Percentiles rank a stretch among this genome's conserved stretches.
phyloP scores from a whole-genome alignment of 2,329 filamentous ascomycete species.

The Byssochlamys sp. region DNA sequence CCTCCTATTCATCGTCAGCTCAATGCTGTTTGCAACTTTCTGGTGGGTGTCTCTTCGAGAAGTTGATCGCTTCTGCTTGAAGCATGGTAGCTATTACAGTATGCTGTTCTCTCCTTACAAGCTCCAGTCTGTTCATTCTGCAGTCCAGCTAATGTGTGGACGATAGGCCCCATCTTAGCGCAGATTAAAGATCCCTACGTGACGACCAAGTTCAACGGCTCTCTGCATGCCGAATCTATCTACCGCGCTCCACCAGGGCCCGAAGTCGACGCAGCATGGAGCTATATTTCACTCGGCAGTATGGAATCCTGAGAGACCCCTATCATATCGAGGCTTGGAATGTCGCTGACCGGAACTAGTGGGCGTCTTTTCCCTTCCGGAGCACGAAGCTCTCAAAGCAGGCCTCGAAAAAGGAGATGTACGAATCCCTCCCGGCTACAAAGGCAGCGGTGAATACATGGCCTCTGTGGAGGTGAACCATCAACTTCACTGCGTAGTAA shows the following conservation, averaged over 20 bases:
- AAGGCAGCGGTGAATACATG: slow-evolving; percentile 8
- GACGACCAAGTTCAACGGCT: slow-evolving; percentile 1
- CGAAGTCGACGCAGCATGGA: slow-evolving; percentile 9
- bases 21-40: neutral
- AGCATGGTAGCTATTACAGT: neutral
- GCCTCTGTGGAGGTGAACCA: slow-evolving; percentile 6
- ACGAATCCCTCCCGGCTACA: slow-evolving; percentile 2
- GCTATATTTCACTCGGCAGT: slow-evolving; percentile 2
- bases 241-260: slow-evolving; percentile 4
- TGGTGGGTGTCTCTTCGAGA: neutral
- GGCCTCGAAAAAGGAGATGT: slow-evolving; percentile 3
- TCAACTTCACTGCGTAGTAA: slow-evolving; percentile 9
- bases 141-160: neutral
- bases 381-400: slow-evolving; percentile 2
- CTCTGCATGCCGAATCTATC: slow-evolving; percentile 2
- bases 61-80: neutral
- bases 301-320: neutral
- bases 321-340: neutral
- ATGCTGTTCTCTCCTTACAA: neutral
- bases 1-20: neutral
- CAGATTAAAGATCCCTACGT: slow-evolving; percentile 2
- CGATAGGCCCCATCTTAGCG: slow-evolving; percentile 1
- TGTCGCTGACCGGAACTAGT: neutral
- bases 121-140: neutral
- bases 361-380: slow-evolving; percentile 4